phyloP scores from a whole-genome alignment of 1,284 basidiomycete species.

The Ustilago tritici region DNA sequence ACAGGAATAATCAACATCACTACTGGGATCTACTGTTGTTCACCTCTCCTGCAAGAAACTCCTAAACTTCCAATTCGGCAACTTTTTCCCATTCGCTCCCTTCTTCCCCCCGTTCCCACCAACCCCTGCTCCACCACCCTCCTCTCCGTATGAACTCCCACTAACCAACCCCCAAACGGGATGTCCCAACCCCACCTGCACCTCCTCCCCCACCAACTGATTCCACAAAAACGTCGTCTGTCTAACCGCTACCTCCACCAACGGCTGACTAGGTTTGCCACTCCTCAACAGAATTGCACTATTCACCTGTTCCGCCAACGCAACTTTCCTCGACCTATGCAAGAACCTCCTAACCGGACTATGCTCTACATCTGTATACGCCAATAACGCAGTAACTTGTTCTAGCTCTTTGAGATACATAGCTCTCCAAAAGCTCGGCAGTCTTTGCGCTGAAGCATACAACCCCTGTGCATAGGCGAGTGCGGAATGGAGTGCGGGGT shows the following conservation, averaged over 20 bases:
- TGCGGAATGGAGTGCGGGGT: slow-evolving; percentile 55
- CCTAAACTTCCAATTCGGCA: slow-evolving; percentile 44
- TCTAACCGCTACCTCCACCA: slow-evolving; percentile 62
- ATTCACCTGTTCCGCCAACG: slow-evolving; percentile 86
- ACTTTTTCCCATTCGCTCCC: slow-evolving; percentile 21
- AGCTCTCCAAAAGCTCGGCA: slow-evolving; percentile 63
- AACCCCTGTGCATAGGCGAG: slow-evolving; percentile 56
- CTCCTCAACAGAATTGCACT: slow-evolving; percentile 77
- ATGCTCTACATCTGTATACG: slow-evolving; percentile 79
- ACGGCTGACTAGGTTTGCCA: slow-evolving; percentile 60
- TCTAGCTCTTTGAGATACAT: slow-evolving; percentile 78
- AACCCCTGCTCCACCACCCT: slow-evolving; percentile 1
- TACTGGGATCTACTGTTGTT: neutral
- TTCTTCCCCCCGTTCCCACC: slow-evolving; percentile 24
- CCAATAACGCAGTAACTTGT: slow-evolving; percentile 80
- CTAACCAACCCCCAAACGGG: slow-evolving; percentile 35
- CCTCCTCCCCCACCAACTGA: slow-evolving; percentile 43
- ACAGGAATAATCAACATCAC: neutral
- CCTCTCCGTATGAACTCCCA: slow-evolving; percentile 12
- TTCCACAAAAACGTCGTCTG: slow-evolving; percentile 59
- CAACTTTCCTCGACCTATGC: slow-evolving; percentile 78
- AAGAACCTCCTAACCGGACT: slow-evolving; percentile 79
- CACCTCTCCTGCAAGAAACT: slow-evolving; percentile 43
- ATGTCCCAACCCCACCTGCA: slow-evolving; percentile 41
- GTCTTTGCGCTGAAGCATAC: slow-evolving; percentile 53